Base-by-base conservation (phyloP, 2,329 filamentous ascomycete genomes). In the Furcasterigmium sp. region DNA sequence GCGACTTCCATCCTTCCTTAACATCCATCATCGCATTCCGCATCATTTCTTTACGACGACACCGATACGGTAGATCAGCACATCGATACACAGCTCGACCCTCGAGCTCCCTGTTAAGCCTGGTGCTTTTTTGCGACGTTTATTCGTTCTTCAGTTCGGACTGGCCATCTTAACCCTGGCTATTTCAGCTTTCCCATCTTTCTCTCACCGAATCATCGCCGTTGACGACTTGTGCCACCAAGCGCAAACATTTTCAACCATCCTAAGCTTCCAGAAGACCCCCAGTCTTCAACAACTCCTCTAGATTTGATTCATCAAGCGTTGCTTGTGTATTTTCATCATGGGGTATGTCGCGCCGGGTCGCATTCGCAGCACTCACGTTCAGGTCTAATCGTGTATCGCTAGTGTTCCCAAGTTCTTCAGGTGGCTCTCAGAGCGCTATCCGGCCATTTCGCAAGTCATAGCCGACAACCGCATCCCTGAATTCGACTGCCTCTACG, bases 391-490 rank as follows among this genome's bases (percentile, higher is more conserved):
- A 52, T 41, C n/a, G 9, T 38, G 34, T 10, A 37, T 26, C 44
- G 42, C 28, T 49, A 78, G 78, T 76, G 77, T 82, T 52, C 86
- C 86, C 62, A 95, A 95, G 63, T 95, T 95, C 75, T 95, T 95
- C 73, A 80, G 93, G 79, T 98, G 94, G 93, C 86, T 98, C 76
- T 96, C 91, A 47, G 94, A 98, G 80, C 85, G 94, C 56, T 98
- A 98, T 79, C 93, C 93, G 44, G 84, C 93, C 49, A 98, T 98
- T 65, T 98, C 93, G 41, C 91, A 97, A 75, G 76, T 98, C 57
- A 98, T 98, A 61, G 90, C 91, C 43, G 93, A 98, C 73, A 98
- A 96, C 67, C 86, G 93, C 57, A 98, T 98, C 66, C 93, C 93
- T 51, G 94, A 98, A 68, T 98, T 98, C 69, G 93, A 98, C 68